phyloP scores from a whole-genome alignment of 2,329 filamentous ascomycete genomes.

The Mycosphaerella sp. region DNA sequence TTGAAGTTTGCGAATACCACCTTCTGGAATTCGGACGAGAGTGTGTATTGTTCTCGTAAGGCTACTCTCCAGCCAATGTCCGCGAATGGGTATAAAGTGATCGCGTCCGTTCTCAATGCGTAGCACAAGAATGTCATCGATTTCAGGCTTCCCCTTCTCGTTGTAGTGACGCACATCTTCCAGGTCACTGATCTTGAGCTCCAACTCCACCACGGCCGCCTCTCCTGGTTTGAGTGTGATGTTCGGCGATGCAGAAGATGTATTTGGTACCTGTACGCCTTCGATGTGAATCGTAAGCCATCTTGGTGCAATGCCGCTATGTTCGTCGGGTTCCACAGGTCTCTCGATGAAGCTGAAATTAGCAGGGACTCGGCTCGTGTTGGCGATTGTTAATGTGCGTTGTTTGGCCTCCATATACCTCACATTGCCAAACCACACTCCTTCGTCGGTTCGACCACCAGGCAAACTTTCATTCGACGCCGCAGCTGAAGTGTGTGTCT shows the following conservation, averaged over 20 bases:
- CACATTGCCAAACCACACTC: slow-evolving; percentile 73
- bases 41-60: slow-evolving; percentile 85
- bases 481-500: slow-evolving; percentile 33
- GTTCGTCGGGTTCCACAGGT: slow-evolving; percentile 47
- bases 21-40: slow-evolving; percentile 75
- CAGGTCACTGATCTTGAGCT: slow-evolving; percentile 59
- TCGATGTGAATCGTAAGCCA: slow-evolving; percentile 62
- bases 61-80: slow-evolving; percentile 70
- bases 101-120: slow-evolving; percentile 79
- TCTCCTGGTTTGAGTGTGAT: slow-evolving; percentile 80
- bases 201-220: slow-evolving; percentile 64
- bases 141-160: slow-evolving; percentile 46
- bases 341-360: slow-evolving; percentile 74
- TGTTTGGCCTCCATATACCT: slow-evolving; percentile 61
- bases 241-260: slow-evolving; percentile 34
- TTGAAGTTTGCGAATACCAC: slow-evolving; percentile 66
- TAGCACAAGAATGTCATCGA: slow-evolving; percentile 86
- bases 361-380: slow-evolving; percentile 78
- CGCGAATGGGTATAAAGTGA: slow-evolving; percentile 80
- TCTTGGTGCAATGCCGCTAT: slow-evolving; percentile 43
- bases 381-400: slow-evolving; percentile 75
- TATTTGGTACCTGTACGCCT: slow-evolving; percentile 20
- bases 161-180: slow-evolving; percentile 66
- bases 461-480: slow-evolving; percentile 12
- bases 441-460: slow-evolving; percentile 43